Conservation (phyloP, 352 stramenopile species). For the Elongisporangium senticosum region DNA sequence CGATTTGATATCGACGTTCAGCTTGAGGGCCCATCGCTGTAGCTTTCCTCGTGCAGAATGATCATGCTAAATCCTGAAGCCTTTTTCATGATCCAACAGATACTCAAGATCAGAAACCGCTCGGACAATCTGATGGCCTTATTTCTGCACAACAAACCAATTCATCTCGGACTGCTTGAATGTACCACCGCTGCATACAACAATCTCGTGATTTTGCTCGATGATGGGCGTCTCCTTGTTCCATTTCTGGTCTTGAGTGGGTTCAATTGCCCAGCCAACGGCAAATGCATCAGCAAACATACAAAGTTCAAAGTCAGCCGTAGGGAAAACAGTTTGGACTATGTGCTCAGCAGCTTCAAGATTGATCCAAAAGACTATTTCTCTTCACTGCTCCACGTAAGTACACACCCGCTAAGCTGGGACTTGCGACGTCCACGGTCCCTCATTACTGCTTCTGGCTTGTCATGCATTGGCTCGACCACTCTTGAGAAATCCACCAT, state of each 20-base stretch:
- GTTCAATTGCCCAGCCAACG: neutral
- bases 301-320: neutral
- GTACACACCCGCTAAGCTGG: constrained; percentile 5
- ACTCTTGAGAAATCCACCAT: constrained; percentile 4
- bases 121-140: constrained; percentile 5
- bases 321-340: constrained; percentile 8
- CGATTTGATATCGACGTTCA: constrained; percentile 9
- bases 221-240: constrained; percentile 1
- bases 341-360: constrained; percentile 5
- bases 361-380: neutral
- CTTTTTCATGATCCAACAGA: constrained; percentile 3
- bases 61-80: neutral
- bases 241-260: constrained; percentile 1
- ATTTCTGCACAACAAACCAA: constrained; percentile 9
- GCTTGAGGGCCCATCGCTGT: constrained; percentile 7
- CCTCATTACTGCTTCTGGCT: constrained; percentile 2
- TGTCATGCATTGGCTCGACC: constrained; percentile 4
- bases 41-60: constrained; percentile 11
- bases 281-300: constrained; percentile 10
- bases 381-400: constrained; percentile 7
- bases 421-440: constrained; percentile 6
- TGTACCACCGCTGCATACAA: constrained; percentile 5
- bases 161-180: constrained; percentile 6
- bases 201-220: constrained; percentile 5
- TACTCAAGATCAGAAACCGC: constrained; percentile 10